These are phyloP conservation scores for Gyromitra esculenta DNA, from an alignment of 2,329 filamentous ascomycete species.

Conservation along the genomic window DNA sequence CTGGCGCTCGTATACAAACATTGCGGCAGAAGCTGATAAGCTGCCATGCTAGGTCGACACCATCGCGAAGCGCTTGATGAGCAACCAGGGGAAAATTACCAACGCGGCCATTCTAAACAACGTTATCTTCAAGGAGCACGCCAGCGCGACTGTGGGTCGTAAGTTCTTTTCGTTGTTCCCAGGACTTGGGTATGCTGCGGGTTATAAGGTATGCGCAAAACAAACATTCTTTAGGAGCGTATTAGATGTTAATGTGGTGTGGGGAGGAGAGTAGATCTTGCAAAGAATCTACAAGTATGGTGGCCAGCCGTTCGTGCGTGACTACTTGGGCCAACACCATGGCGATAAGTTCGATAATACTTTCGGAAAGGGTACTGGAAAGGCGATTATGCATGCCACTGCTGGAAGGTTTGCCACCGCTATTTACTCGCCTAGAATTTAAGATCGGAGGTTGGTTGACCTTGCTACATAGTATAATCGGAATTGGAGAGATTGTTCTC, in stretches of 20 bases:
- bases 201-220: conserved; percentile 77
- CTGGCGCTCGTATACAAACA: not conserved
- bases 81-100: conserved; percentile 83
- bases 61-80: conserved; percentile 98
- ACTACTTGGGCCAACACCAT: conserved; percentile 84
- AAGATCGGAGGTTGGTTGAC: conserved; percentile 39
- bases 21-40: conserved; percentile 23
- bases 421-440: not conserved
- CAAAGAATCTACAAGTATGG: conserved; percentile 99
- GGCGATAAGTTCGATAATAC: conserved; percentile 83
- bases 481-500: conserved; percentile 95
- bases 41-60: conserved; percentile 80
- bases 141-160: conserved; percentile 71
- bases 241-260: not conserved
- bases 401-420: conserved; percentile 75
- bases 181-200: conserved; percentile 94
- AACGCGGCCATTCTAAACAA: conserved; percentile 74
- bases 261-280: conserved; percentile 68
- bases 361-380: conserved; percentile 96
- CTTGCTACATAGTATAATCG: conserved; percentile 74
- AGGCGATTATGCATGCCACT: conserved; percentile 97
- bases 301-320: conserved; percentile 91
- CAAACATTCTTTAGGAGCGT: conserved; percentile 31
- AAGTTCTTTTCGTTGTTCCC: conserved; percentile 98
- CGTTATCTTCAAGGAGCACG: conserved; percentile 93